Evolutionary conservation across 352 stramenopile genomes (phyloP).

Genomic region (Peronospora belbahrii): DNA sequence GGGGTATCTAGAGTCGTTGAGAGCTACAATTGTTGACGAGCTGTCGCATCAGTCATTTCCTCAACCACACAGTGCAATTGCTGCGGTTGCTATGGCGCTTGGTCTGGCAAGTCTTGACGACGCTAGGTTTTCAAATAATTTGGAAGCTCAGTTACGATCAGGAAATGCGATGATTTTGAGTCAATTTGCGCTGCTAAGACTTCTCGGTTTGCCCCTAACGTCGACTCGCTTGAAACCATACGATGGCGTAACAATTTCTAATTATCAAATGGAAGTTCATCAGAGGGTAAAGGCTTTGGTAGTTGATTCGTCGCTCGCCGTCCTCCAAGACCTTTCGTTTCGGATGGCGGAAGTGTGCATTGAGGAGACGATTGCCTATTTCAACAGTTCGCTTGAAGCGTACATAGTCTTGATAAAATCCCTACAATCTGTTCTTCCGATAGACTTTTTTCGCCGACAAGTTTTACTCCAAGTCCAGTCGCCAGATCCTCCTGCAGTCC

Average conservation of each 20-base stretch:
- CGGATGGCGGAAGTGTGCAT: conserved; percentile 23
- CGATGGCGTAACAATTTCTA: neutral
- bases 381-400: conserved; percentile 14
- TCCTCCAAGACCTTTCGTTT: conserved; percentile 13
- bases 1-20: conserved; percentile 15
- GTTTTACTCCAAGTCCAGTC: conserved; percentile 3
- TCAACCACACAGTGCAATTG: conserved; percentile 13
- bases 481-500: neutral
- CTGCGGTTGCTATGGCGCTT: conserved; percentile 19
- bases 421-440: conserved; percentile 24
- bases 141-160: neutral
- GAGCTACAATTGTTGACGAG: conserved; percentile 9
- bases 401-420: conserved; percentile 20
- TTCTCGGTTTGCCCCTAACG: conserved; percentile 22
- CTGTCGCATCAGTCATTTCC: conserved; percentile 17
- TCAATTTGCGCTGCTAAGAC: conserved; percentile 29
- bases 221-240: conserved; percentile 14
- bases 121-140: neutral
- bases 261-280: conserved; percentile 13
- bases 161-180: conserved; percentile 22
- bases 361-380: conserved; percentile 27
- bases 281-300: conserved; percentile 4
- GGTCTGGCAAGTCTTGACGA: conserved; percentile 21
- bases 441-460: conserved; percentile 19
- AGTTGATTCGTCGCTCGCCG: conserved; percentile 1